phyloP scores from a whole-genome alignment of 768 basidiomycete species.

The Mycena polygramma region DNA sequence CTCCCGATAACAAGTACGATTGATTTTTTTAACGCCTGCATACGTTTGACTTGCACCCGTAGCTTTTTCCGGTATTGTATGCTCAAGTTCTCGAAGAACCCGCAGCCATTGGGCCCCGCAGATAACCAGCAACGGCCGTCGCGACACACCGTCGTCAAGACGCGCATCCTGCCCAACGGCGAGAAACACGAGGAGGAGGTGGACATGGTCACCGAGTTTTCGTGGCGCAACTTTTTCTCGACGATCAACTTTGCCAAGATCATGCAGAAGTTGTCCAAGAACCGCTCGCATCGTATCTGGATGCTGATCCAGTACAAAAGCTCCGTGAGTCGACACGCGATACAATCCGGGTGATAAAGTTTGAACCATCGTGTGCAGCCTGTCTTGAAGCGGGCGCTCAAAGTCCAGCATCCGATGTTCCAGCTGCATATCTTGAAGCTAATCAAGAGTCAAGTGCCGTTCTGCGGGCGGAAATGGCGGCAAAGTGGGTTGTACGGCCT shows the following conservation, averaged over 20 bases:
- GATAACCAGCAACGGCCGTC: conserved; percentile 75
- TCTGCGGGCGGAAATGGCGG: conserved; percentile 97
- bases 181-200: conserved; percentile 87
- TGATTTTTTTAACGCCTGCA: not conserved
- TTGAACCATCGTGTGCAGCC: conserved; percentile 63
- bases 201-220: conserved; percentile 93
- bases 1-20: conserved; percentile 82
- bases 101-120: conserved; percentile 69
- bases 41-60: conserved; percentile 12
- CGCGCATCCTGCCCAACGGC: conserved; percentile 76
- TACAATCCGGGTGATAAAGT: not conserved
- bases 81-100: conserved; percentile 77
- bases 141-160: conserved; percentile 69
- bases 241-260: conserved; percentile 98
- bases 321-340: conserved; percentile 69
- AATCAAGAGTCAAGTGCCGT: conserved; percentile 99
- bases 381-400: conserved; percentile 93
- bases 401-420: conserved; percentile 93
- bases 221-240: conserved; percentile 98
- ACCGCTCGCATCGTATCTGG: conserved; percentile 93
- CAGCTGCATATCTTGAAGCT: conserved; percentile 96
- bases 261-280: conserved; percentile 97
- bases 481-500: conserved; percentile 73
- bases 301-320: conserved; percentile 99
- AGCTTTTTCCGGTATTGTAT: conserved; percentile 98